A percentile compares a stretch with the other conserved stretches of the same genome.
Evolutionary conservation across 108 stramenopile species (phyloP).

Genomic region (Asterionellopsis glacialis): DNA sequence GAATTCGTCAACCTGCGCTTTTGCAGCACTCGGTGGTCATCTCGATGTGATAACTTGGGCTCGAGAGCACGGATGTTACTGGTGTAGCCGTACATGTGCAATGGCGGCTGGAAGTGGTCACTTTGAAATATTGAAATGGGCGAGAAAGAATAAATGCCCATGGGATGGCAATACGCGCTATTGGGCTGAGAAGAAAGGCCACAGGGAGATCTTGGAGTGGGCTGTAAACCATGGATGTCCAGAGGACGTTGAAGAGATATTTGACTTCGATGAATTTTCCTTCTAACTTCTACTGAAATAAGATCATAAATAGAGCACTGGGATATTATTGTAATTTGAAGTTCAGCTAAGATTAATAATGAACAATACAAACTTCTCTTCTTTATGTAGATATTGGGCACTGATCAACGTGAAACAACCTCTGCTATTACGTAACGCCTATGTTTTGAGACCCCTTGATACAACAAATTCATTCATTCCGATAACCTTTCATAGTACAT

Average conservation of each 20-base stretch:
- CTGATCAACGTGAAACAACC: too few relatives aligned
- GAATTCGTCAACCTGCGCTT: not conserved
- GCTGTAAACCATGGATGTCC: not conserved
- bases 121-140: not conserved
- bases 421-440: too few relatives aligned
- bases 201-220: not conserved
- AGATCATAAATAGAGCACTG: too few relatives aligned
- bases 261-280: too few relatives aligned
- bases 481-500: too few relatives aligned
- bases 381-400: too few relatives aligned
- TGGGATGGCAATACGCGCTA: not conserved
- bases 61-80: not conserved
- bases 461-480: too few relatives aligned
- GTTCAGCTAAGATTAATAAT: too few relatives aligned
- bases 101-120: not conserved
- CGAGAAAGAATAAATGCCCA: not conserved
- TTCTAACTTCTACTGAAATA: too few relatives aligned
- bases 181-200: conserved; percentile 1
- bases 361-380: too few relatives aligned
- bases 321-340: too few relatives aligned
- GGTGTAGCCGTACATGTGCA: not conserved
- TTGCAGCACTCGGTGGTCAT: not conserved
- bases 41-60: not conserved
- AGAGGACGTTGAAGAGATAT: not conserved
- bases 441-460: too few relatives aligned